A percentile compares a stretch with the other conserved stretches of the same genome.
Evolutionary conservation across 441 rosid genomes (phyloP).

Genomic region (Syzygium malaccense): DNA sequence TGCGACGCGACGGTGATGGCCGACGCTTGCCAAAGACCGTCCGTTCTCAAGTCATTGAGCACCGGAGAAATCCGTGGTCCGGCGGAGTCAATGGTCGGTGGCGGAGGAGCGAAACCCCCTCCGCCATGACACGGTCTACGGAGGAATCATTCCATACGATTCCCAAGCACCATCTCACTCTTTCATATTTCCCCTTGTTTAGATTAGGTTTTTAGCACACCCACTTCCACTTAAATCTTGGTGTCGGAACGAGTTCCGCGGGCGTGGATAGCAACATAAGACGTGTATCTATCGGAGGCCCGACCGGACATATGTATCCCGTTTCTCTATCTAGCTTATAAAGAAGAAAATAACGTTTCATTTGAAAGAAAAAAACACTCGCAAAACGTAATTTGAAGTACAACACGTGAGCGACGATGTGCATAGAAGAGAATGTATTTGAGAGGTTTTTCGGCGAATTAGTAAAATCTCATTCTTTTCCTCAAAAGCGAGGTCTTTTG

Average conservation of each 20-base stretch:
- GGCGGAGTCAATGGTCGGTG: not conserved
- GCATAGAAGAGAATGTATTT: not conserved
- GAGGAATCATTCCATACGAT: not conserved
- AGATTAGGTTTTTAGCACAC: not conserved
- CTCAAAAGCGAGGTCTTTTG: too few species aligned
- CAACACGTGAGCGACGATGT: too few species aligned
- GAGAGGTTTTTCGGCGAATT: not conserved
- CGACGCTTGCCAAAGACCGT: not conserved
- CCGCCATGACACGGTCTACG: not conserved
- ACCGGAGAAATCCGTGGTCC: not conserved
- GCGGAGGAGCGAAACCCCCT: not conserved
- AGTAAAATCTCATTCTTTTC: too few species aligned
- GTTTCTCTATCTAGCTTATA: not conserved
- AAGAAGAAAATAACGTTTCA: not conserved
- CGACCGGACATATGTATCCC: accelerated
- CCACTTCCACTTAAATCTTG: not conserved
- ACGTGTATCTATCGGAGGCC: not conserved
- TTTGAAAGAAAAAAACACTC: not conserved
- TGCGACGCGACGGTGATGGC: not conserved
- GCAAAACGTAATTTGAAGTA: not conserved
- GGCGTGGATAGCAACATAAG: not conserved
- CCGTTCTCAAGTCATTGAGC: not conserved
- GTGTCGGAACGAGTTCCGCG: not conserved
- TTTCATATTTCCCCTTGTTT: not conserved
- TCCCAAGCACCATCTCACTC: not conserved